A percentile compares a stretch with the other conserved stretches of the same genome.
phyloP scores from a whole-genome alignment of 2,329 filamentous ascomycete genomes.

The Penicillium sp. region DNA sequence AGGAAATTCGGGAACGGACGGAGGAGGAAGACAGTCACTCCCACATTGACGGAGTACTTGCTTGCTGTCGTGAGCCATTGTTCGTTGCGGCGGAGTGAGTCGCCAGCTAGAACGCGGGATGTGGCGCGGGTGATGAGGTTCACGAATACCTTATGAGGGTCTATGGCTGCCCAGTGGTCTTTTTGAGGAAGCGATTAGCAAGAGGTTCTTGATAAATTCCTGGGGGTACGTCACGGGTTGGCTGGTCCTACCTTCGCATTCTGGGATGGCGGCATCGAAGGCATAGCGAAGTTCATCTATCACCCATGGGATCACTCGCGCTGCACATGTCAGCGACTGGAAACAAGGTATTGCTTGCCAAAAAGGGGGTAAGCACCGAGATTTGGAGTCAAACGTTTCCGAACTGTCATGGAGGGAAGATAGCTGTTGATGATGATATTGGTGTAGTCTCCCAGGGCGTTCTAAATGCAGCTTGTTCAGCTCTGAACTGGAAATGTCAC shows the following conservation, averaged over 20 bases:
- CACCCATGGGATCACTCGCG: slow-evolving; percentile 24
- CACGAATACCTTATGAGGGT: slow-evolving; percentile 28
- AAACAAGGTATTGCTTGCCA: neutral
- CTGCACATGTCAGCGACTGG: slow-evolving; percentile 12
- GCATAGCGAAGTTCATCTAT: slow-evolving; percentile 29
- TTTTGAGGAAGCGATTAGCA: neutral
- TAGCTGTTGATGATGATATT: slow-evolving; percentile 27
- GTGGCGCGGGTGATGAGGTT: slow-evolving; percentile 41
- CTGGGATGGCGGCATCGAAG: slow-evolving; percentile 23
- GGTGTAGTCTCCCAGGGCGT: slow-evolving; percentile 29
- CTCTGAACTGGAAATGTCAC: neutral
- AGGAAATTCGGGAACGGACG: slow-evolving; percentile 36
- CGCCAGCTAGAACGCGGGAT: slow-evolving; percentile 43
- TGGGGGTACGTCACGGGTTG: neutral
- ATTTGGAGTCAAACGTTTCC: slow-evolving; percentile 25
- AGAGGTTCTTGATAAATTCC: neutral
- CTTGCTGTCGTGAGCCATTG: slow-evolving; percentile 39
- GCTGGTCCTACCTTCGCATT: slow-evolving; percentile 21
- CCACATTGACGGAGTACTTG: slow-evolving; percentile 37
- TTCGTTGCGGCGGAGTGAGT: slow-evolving; percentile 36
- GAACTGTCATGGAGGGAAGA: slow-evolving; percentile 24
- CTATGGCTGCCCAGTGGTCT: slow-evolving; percentile 26
- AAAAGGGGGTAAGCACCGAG: slow-evolving; percentile 14
- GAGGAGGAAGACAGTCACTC: slow-evolving; percentile 32
- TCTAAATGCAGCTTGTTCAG: slow-evolving; percentile 13